These are phyloP conservation scores for Monosporozyma unispora DNA, from an alignment of 805 yeast genomes.

Conservation along the genomic window DNA sequence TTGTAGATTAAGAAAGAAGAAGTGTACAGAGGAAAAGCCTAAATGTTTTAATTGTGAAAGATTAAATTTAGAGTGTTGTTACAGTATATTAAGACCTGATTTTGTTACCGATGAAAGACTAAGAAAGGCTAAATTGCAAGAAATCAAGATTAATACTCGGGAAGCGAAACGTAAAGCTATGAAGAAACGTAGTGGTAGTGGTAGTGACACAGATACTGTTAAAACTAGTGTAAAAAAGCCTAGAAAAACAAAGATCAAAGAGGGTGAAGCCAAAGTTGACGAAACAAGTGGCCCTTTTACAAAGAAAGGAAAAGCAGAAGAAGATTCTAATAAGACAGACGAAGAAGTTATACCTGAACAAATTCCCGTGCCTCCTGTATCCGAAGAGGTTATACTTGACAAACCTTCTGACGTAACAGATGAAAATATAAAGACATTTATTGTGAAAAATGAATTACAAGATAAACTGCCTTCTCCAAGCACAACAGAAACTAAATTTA, in stretches of 20 bases:
- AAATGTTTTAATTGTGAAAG: conserved; percentile 48
- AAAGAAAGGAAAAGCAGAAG: too few relatives aligned
- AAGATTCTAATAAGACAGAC: background rate
- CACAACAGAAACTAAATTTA: background rate
- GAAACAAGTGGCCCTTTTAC: too few relatives aligned
- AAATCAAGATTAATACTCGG: conserved; percentile 40
- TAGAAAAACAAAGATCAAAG: background rate
- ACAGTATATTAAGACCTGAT: conserved; percentile 40
- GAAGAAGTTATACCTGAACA: background rate
- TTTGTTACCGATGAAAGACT: conserved; percentile 40
- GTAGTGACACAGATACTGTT: background rate
- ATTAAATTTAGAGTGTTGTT: conserved; percentile 51
- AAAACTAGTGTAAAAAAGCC: background rate
- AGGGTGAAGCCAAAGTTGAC: background rate
- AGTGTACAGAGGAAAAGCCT: conserved; percentile 62
- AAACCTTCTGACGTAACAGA: background rate
- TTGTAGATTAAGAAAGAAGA: conserved; percentile 62
- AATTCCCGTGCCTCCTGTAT: background rate
- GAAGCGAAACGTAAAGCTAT: conserved; percentile 34
- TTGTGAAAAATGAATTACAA: background rate
- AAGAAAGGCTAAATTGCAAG: conserved; percentile 40
- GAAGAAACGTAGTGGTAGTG: conserved; percentile 17
- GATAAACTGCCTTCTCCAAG: background rate
- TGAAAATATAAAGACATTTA: background rate
- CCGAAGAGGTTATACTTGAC: background rate